Evolutionary conservation across 352 stramenopile species (phyloP).

Genomic region (Phytopythium montanum): DNA sequence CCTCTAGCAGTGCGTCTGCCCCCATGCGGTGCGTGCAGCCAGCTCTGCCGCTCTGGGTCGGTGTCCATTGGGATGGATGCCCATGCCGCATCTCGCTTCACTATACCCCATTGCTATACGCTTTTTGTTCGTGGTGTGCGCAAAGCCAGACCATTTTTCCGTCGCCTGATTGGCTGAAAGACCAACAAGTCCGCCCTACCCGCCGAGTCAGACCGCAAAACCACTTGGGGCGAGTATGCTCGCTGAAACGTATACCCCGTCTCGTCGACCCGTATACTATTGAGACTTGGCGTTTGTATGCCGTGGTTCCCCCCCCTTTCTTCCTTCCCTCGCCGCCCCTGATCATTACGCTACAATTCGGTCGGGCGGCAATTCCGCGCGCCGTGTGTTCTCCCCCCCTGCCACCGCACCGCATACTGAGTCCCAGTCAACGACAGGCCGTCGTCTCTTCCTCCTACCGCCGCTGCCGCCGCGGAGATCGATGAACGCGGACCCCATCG

Average conservation of each 20-base stretch:
- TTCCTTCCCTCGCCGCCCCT: background rate
- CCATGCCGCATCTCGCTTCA: background rate
- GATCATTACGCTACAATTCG: background rate
- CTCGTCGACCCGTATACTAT: background rate
- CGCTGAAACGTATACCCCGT: background rate
- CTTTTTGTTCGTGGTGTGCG: background rate
- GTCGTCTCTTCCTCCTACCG: too few species aligned
- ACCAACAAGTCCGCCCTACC: background rate
- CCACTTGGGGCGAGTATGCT: background rate
- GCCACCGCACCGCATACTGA: background rate
- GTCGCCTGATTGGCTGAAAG: background rate
- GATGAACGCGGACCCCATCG: background rate
- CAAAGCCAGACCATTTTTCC: background rate
- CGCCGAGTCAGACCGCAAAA: constrained; percentile 1
- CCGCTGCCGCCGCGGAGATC: background rate
- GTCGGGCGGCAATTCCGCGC: background rate
- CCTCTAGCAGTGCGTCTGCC: too few species aligned
- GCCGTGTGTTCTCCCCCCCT: background rate
- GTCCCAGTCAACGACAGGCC: background rate
- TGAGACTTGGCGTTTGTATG: too few species aligned
- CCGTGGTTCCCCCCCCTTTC: background rate
- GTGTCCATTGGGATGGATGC: too few species aligned
- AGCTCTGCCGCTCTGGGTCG: too few species aligned
- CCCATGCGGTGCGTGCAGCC: too few species aligned
- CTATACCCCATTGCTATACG: background rate